Conservation (phyloP, 2,329 filamentous ascomycete genomes). For the Sarocladium oryzae region DNA sequence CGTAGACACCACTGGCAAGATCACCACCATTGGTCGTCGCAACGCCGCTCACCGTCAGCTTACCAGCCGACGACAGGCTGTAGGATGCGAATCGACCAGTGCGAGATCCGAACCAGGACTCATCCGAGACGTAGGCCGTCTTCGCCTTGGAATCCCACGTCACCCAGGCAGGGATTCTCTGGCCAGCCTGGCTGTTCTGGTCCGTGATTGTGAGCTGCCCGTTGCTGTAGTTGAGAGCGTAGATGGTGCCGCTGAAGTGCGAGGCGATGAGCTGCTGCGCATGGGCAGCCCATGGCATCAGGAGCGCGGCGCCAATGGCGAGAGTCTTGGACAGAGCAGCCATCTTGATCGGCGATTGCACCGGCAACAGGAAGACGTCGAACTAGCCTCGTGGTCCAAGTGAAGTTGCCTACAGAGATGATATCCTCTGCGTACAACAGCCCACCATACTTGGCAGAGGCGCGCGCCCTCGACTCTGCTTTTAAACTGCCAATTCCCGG, state of each 20-base stretch:
- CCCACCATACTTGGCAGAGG: not conserved
- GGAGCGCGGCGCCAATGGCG: not conserved
- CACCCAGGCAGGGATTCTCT: constrained; percentile 15
- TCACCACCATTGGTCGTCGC: constrained; percentile 6
- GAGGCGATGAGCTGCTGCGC: constrained; percentile 16
- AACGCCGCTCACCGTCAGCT: constrained; percentile 1
- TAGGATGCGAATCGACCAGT: constrained; percentile 4
- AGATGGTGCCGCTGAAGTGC: constrained; percentile 16
- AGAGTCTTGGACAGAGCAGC: constrained; percentile 8
- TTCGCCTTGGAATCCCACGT: constrained; percentile 12
- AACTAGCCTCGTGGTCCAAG: no score
- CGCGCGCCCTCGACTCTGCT: no score
- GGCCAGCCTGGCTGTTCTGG: constrained; percentile 10
- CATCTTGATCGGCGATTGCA: not conserved
- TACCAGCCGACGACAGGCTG: constrained; percentile 6
- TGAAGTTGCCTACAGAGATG: no score
- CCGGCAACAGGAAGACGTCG: no score
- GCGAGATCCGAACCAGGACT: constrained; percentile 12
- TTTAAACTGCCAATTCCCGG: no score
- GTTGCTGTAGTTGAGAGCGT: constrained; percentile 13
- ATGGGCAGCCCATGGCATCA: constrained; percentile 11
- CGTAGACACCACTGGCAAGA: constrained; percentile 32
- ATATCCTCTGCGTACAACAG: not conserved
- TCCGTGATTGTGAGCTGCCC: constrained; percentile 12
- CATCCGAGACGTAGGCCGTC: constrained; percentile 15